Conservation (phyloP, 1,284 basidiomycete species). For the Acaromyces ingoldii region DNA sequence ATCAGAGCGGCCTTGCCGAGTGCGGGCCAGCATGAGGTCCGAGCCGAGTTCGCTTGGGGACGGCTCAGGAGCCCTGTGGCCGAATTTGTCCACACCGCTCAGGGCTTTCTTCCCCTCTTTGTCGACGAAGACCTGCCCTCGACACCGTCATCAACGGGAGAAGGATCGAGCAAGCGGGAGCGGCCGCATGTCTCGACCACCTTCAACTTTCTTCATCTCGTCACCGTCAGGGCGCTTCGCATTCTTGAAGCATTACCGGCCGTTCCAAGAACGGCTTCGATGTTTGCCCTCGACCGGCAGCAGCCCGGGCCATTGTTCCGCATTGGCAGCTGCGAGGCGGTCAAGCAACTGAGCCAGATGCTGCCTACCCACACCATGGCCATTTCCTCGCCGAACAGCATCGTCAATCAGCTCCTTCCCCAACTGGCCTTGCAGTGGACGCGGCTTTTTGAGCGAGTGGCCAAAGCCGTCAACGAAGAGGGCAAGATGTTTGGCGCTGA, state of each 20-base stretch:
- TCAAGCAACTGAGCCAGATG: too few species aligned
- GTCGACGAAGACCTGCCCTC: conserved; percentile 19
- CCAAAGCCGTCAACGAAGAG: conserved; percentile 36
- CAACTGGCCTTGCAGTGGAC: conserved; percentile 40
- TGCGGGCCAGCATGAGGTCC: conserved; percentile 13
- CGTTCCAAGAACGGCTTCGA: not conserved
- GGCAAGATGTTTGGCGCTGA: conserved; percentile 47
- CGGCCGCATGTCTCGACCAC: conserved; percentile 36
- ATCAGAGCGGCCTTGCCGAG: not conserved
- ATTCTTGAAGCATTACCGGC: conserved; percentile 8
- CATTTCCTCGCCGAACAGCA: conserved; percentile 26
- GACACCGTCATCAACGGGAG: too few species aligned
- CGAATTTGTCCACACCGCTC: conserved; percentile 29
- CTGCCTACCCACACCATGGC: not conserved
- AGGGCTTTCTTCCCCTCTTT: conserved; percentile 36
- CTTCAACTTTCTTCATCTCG: conserved; percentile 31
- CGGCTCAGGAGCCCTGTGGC: conserved; percentile 30
- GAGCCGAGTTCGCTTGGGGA: conserved; percentile 42
- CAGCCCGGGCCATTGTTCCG: too few species aligned
- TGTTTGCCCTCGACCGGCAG: not conserved
- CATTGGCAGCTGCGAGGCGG: too few species aligned
- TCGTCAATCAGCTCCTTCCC: conserved; percentile 37
- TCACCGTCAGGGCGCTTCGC: conserved; percentile 35
- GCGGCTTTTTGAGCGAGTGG: conserved; percentile 23
- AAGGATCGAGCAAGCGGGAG: conserved; percentile 15